Base-by-base conservation (phyloP, 2,329 filamentous ascomycete species). In the Cordyceps cateniannulata region DNA sequence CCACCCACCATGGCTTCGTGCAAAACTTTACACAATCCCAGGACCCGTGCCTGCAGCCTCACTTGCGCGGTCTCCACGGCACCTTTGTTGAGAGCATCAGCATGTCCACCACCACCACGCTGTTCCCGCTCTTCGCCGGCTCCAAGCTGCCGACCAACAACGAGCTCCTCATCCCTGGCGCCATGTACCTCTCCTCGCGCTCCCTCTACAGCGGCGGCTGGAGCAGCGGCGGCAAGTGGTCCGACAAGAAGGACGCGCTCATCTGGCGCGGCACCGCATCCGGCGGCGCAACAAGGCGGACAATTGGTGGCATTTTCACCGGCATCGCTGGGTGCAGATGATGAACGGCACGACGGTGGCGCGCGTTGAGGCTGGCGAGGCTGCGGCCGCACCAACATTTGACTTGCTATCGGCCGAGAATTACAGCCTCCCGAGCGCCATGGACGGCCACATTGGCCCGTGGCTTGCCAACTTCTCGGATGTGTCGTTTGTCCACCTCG, bases 251-350 rank as follows among this genome's bases (percentile, higher is more conserved):
- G 16, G 74, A 79, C 59, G 71, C 66, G 2, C 69, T 83, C 55
- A 71, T 84, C 25, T 86, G 83, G 84, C 81, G 83, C 44, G 84
- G 84, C 40, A 80, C 80, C 0, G 82, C 81, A 2, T 83, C 81
- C 8, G 83, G 82, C 2, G 83, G 81, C 72, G 74, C 9, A 72
- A 75, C 64, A 71, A 70, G 60, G 62, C 61, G 12, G 67, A 81
- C 20, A 86, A 80, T 62, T 87, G 84, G 84, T 75, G 73, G 18
- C 78, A 80, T 16, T 85, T 86, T 65, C 85, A 87, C 62, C 81
- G 85, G 18, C 84, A 85, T 65, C 82, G 62, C 71, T 87, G 40
- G 48, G 50, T 62, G 38, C 18, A 81, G 60, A 84, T 87, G 81
- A 70, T 84, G 42, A 87, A 87, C 65, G 78, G 78, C 4, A 84